Evolutionary conservation across 345 rosid species (phyloP), one percentile per base, ranked within the genome.

Genomic region (Brassica nigra): DNA sequence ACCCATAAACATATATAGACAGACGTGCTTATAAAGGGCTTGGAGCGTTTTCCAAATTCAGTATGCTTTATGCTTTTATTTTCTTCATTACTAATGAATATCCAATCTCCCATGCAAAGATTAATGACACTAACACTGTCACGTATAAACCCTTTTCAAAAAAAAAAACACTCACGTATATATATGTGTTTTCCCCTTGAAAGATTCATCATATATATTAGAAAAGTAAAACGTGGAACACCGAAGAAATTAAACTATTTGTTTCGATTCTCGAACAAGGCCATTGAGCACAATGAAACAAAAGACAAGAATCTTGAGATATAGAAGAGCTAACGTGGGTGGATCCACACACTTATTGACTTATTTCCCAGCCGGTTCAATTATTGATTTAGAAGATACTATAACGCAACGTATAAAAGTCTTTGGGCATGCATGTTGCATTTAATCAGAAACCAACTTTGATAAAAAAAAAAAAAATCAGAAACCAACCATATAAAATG

Each of bases 381-480:
- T 10, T 27, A 27, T 4, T 61, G 11, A 29, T 61, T 59, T 61
- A 61, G 64, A 61, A 61, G n/a, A 49, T 14, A 61, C 42, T 54
- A 58, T 8, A 61, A 11, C 16, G 34, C 65, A 61, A 4, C 5
- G 8, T 29, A 12, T 7, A 15, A 67, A 65, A 68, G 27, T 68
- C 49, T 59, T 30, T 9, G 2, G 47, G 36, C 57, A 49, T 49
- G 47, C 61, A 11, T 29, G 15, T 76, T 5, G 49, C 80, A 76
- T 68, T 68, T 44, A 68, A 59, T 68, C 67, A 68, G 12, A 62
- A 77, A 63, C 69, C 75, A 62, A 20, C 70, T n/a, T n/a, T n/a
- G n/a, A n/a, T n/a, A n/a, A n/a, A n/a, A n/a, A n/a, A n/a, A n/a
- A n/a, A n/a, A n/a, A n/a, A n/a, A 68, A 59, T 68, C 67, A 68